Evolutionary conservation across 202 grass and related monocot genomes (phyloP).

Genomic region (Schoenoplectus triqueter): DNA sequence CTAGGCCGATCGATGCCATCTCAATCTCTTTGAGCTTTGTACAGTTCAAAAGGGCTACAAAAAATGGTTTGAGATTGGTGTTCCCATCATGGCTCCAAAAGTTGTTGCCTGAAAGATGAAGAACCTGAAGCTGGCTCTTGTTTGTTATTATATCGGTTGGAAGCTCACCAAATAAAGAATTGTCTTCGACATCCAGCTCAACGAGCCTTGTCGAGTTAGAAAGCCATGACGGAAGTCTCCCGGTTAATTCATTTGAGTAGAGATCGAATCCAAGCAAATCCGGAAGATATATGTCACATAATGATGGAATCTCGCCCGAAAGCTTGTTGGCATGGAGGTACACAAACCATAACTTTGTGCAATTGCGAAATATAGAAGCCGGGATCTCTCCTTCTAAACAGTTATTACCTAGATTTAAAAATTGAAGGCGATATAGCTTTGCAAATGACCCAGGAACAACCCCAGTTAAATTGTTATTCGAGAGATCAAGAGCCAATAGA

Average conservation of each 20-base stretch:
- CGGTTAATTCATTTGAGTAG: slow-evolving; percentile 57
- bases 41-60: slow-evolving; percentile 63
- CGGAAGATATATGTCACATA: background rate
- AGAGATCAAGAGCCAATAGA: slow-evolving; percentile 24
- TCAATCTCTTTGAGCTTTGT: slow-evolving; percentile 50
- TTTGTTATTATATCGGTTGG: slow-evolving; percentile 48
- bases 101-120: slow-evolving; percentile 59
- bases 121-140: slow-evolving; percentile 7
- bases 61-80: slow-evolving; percentile 81
- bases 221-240: slow-evolving; percentile 68
- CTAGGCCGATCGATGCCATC: slow-evolving; percentile 45
- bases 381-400: slow-evolving; percentile 54
- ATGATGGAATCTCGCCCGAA: slow-evolving; percentile 50
- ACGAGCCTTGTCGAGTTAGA: slow-evolving; percentile 47
- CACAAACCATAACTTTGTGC: slow-evolving; percentile 30
- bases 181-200: slow-evolving; percentile 57
- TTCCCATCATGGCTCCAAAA: slow-evolving; percentile 67
- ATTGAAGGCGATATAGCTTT: slow-evolving; percentile 25
- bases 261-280: slow-evolving; percentile 33
- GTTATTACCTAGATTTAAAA: slow-evolving; percentile 49
- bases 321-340: slow-evolving; percentile 57
- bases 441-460: slow-evolving; percentile 56
- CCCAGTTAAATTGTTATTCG: slow-evolving; percentile 45
- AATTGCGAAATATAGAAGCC: slow-evolving; percentile 53
- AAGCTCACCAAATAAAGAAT: slow-evolving; percentile 57